Conservation (phyloP, 805 yeast species). For the Kluyveromyces lactis region DNA sequence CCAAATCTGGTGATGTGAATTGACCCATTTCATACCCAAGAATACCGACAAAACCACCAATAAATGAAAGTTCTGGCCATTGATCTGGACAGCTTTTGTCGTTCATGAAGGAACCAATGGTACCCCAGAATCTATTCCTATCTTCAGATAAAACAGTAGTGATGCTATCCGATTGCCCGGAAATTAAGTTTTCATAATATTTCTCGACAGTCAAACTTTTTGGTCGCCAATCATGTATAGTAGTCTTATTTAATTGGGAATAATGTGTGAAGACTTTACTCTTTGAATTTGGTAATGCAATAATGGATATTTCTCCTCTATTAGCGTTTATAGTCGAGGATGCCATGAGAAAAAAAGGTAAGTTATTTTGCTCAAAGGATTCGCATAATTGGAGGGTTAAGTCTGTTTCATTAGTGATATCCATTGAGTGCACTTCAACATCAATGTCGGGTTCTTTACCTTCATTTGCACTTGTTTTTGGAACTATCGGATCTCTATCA, state of each 20-base stretch:
- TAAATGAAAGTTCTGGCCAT: slow-evolving; percentile 53
- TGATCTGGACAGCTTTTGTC: slow-evolving; percentile 8
- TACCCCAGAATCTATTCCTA: slow-evolving; percentile 23
- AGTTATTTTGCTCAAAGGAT: slow-evolving; percentile 15
- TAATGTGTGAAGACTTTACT: slow-evolving; percentile 54
- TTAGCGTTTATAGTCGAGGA: slow-evolving; percentile 43
- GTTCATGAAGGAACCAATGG: slow-evolving; percentile 23
- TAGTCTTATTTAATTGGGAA: slow-evolving; percentile 33
- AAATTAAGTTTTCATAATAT: background rate
- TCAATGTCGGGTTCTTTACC: background rate
- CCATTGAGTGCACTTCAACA: slow-evolving; percentile 5
- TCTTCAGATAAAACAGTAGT: slow-evolving; percentile 14
- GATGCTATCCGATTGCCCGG: slow-evolving; percentile 1
- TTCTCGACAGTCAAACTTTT: slow-evolving; percentile 8
- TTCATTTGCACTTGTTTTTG: slow-evolving; percentile 2
- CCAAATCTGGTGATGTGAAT: slow-evolving; percentile 33
- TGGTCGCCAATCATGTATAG: slow-evolving; percentile 25
- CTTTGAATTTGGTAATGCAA: slow-evolving; percentile 53
- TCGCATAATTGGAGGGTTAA: slow-evolving; percentile 48
- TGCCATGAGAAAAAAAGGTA: slow-evolving; percentile 48
- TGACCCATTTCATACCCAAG: slow-evolving; percentile 85
- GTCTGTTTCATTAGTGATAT: slow-evolving; percentile 11
- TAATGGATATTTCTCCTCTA: slow-evolving; percentile 73
- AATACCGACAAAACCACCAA: slow-evolving; percentile 87
- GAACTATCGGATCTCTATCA: slow-evolving; percentile 19